Evolutionary conservation across 2,329 filamentous ascomycete species (phyloP).

Genomic region (Fusarium piperis): DNA sequence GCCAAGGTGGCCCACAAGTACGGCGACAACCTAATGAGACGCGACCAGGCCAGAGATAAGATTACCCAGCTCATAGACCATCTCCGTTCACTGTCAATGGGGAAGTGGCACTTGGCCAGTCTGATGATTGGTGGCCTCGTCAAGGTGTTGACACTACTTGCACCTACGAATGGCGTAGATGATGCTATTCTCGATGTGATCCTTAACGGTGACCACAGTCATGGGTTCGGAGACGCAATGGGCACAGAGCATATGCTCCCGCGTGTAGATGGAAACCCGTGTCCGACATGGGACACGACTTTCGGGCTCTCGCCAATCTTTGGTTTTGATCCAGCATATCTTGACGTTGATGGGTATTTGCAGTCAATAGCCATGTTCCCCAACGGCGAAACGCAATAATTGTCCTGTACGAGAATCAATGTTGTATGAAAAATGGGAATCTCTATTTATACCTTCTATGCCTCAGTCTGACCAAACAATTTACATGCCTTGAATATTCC

Average conservation of each 20-base stretch:
- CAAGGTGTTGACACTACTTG: slow-evolving; percentile 44
- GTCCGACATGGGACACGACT: slow-evolving; percentile 38
- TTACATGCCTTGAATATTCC: slow-evolving; percentile 52
- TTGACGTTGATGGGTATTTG: slow-evolving; percentile 27
- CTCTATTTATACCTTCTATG: not conserved
- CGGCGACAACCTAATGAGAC: slow-evolving; percentile 50
- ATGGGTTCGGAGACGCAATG: slow-evolving; percentile 2
- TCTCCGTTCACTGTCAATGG: slow-evolving; percentile 53
- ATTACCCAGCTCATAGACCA: slow-evolving; percentile 50
- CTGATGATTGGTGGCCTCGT: slow-evolving; percentile 58
- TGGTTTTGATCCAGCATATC: slow-evolving; percentile 38
- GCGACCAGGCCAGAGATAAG: slow-evolving; percentile 49
- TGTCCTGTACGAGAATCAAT: not conserved
- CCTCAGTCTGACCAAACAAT: not conserved
- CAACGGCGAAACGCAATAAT: not conserved
- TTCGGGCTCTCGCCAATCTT: slow-evolving; percentile 45
- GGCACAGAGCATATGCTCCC: slow-evolving; percentile 9
- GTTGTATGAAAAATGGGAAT: not conserved
- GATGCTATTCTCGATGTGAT: not conserved
- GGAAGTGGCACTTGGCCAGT: slow-evolving; percentile 57
- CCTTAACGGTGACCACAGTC: not conserved
- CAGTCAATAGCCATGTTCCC: slow-evolving; percentile 31
- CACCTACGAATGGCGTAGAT: slow-evolving; percentile 8
- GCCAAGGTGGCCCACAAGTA: slow-evolving; percentile 56
- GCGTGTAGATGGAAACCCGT: slow-evolving; percentile 19